phyloP scores from a whole-genome alignment of 306 rosid genomes.

The Oemleria cerasiformis region DNA sequence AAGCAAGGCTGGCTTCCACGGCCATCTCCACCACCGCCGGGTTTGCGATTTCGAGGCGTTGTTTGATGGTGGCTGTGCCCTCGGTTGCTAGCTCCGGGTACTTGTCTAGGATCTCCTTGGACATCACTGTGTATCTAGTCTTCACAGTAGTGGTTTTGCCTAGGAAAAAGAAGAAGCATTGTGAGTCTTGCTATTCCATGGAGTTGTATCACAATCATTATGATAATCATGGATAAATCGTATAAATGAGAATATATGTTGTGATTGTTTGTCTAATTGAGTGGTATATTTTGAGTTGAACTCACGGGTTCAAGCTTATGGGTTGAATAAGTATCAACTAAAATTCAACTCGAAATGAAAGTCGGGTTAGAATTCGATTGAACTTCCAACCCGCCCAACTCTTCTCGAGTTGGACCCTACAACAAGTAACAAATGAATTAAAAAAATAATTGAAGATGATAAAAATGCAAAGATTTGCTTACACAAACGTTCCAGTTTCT shows the following conservation, averaged over 20 bases:
- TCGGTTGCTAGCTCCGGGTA: slow-evolving; percentile 84
- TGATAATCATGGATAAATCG: no score
- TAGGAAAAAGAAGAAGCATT: slow-evolving; percentile 18
- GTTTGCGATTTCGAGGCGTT: slow-evolving; percentile 81
- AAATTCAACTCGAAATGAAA: no score
- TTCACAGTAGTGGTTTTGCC: slow-evolving; percentile 96
- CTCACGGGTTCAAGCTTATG: no score
- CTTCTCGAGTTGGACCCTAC: no score
- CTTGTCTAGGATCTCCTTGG: slow-evolving; percentile 86
- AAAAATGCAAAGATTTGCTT: slow-evolving; percentile 32
- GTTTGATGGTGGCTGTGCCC: slow-evolving; percentile 78
- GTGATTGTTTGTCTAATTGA: no score
- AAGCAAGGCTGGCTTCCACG: slow-evolving; percentile 63
- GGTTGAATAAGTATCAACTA: no score
- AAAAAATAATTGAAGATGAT: neutral
- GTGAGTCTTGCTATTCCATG: neutral
- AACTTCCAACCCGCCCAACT: no score
- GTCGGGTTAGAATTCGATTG: no score
- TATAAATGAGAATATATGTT: no score
- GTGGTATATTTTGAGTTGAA: no score
- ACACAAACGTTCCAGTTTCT: slow-evolving; percentile 87
- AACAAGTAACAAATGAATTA: neutral
- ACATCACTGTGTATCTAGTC: slow-evolving; percentile 97
- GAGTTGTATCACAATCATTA: no score
- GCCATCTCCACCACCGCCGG: slow-evolving; percentile 94